Evolutionary conservation across 495 filamentous ascomycete species (phyloP).

Genomic region (Penicillium steckii): DNA sequence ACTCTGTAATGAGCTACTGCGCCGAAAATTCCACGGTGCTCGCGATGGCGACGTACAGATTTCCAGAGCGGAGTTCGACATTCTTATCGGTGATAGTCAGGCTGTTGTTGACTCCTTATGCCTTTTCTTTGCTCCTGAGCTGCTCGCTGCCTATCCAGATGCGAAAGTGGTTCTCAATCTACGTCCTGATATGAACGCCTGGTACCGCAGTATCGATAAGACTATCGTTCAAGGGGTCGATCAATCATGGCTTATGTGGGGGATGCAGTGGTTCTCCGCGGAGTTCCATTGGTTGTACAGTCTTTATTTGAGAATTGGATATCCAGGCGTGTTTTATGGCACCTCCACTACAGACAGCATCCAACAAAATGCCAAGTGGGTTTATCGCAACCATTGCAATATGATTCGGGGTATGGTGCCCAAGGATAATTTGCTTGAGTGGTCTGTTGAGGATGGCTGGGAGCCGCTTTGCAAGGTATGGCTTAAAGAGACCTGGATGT

Average conservation of each 20-base stretch:
- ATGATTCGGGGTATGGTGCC: conserved; percentile 31
- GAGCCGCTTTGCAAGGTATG: conserved; percentile 45
- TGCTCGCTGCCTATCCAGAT: conserved; percentile 57
- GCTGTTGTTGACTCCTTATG: not conserved
- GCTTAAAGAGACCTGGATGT: too few relatives aligned
- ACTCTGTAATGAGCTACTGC: not conserved
- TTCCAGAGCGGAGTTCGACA: conserved; percentile 3
- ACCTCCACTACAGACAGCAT: not conserved
- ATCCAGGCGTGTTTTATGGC: not conserved
- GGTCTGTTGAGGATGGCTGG: conserved; percentile 55
- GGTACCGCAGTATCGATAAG: conserved; percentile 28
- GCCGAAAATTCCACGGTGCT: conserved; percentile 2
- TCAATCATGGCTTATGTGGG: conserved; percentile 8
- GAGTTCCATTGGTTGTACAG: not conserved
- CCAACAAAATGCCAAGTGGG: conserved; percentile 19
- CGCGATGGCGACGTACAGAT: not conserved
- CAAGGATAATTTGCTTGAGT: conserved; percentile 50
- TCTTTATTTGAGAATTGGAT: not conserved
- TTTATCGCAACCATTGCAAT: conserved; percentile 27
- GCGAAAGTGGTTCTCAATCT: conserved; percentile 56
- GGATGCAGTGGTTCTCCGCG: conserved; percentile 3
- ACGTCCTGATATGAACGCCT: conserved; percentile 43
- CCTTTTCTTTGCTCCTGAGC: conserved; percentile 50
- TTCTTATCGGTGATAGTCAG: conserved; percentile 2
- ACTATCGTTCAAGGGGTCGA: not conserved